These are phyloP conservation scores for Biancaea sappan DNA, from an alignment of 306 rosid species.

Conservation along the genomic window DNA sequence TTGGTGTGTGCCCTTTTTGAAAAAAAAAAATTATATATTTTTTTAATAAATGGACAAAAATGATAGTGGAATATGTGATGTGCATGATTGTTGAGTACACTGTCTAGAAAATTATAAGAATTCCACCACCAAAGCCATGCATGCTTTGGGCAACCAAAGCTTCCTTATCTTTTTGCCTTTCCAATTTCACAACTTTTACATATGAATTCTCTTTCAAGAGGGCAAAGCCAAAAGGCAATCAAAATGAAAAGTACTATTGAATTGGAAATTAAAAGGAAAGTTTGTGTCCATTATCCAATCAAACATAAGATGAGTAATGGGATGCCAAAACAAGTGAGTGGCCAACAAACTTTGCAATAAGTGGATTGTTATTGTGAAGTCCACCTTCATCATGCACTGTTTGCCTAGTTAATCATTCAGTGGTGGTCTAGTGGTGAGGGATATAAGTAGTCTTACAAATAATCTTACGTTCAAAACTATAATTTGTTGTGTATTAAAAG, in stretches of 20 bases:
- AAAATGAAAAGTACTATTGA: background rate
- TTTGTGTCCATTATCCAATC: conserved; percentile 31
- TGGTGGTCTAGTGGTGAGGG: too few species aligned
- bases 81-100: conserved; percentile 28
- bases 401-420: too few species aligned
- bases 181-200: background rate
- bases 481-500: too few species aligned
- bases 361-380: conserved; percentile 43
- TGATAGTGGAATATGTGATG: conserved; percentile 24
- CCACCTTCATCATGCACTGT: conserved; percentile 63
- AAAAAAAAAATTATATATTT: too few species aligned
- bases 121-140: background rate
- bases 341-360: conserved; percentile 42
- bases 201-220: background rate
- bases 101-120: conserved; percentile 7
- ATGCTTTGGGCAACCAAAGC: too few species aligned
- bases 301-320: conserved; percentile 30
- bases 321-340: conserved; percentile 40
- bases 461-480: too few species aligned
- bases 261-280: conserved; percentile 11
- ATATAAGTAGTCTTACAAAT: too few species aligned
- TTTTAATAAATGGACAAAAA: background rate
- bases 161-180: conserved; percentile 6
- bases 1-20: conserved; percentile 11
- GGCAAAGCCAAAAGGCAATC: background rate